These are phyloP conservation scores for Casuarina glauca DNA, from an alignment of 306 rosid species.

Conservation along the genomic window DNA sequence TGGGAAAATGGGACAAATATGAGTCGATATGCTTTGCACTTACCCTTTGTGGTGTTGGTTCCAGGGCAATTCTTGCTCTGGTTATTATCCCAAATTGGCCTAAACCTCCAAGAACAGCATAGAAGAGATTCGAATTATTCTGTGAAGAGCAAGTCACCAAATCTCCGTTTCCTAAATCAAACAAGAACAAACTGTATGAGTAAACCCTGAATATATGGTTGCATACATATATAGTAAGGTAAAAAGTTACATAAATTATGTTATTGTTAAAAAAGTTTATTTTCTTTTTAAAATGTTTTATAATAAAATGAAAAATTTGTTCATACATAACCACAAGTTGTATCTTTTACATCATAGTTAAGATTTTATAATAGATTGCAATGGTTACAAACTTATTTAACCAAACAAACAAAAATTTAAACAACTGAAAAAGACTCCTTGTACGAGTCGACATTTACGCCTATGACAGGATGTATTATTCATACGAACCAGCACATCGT, in stretches of 20 bases:
- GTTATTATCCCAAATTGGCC: slow-evolving; percentile 82
- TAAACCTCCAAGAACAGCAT: slow-evolving; percentile 75
- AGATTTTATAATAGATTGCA: too few species aligned
- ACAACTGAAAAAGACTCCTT: too few species aligned
- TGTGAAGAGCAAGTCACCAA: slow-evolving; percentile 56
- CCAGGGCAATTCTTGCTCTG: slow-evolving; percentile 71
- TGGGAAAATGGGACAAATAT: slow-evolving; percentile 5
- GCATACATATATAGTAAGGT: slow-evolving; percentile 33
- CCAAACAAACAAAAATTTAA: too few species aligned
- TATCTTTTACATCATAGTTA: too few species aligned
- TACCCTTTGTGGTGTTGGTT: slow-evolving; percentile 72
- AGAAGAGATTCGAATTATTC: slow-evolving; percentile 53
- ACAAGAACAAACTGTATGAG: slow-evolving; percentile 2
- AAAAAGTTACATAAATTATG: not conserved
- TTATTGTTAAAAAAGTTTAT: too few species aligned
- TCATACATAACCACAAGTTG: too few species aligned
- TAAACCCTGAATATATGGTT: not conserved
- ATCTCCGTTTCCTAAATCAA: slow-evolving; percentile 62
- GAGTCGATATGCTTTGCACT: slow-evolving; percentile 19
- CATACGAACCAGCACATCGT: not conserved
- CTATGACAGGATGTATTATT: too few species aligned
- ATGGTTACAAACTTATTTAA: too few species aligned
- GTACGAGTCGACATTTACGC: too few species aligned
- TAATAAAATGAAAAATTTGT: too few species aligned
- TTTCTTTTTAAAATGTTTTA: too few species aligned